Conservation (phyloP, 2,329 filamentous ascomycete genomes). For the Penicillium sp. region DNA sequence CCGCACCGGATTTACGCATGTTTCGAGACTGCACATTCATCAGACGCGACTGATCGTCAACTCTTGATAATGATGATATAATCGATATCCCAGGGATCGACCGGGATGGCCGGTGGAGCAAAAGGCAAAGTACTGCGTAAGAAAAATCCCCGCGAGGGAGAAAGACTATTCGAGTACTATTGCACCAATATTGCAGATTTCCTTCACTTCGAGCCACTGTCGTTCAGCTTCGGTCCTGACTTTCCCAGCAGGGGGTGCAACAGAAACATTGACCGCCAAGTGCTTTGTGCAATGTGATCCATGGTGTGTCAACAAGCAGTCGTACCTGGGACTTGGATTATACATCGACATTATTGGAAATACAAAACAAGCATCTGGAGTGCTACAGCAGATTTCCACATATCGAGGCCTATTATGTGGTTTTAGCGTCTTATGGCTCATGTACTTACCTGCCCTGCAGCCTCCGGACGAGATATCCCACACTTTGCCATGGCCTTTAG, state of each 20-base stretch:
- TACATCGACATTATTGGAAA: background rate
- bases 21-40: background rate
- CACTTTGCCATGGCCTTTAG: too few species aligned
- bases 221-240: background rate
- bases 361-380: background rate
- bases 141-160: background rate
- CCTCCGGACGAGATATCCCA: background rate
- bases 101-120: background rate
- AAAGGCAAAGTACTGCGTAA: background rate
- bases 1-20: too few species aligned
- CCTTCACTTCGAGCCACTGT: background rate
- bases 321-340: background rate
- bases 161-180: background rate
- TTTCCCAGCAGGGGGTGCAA: slow-evolving; percentile 5
- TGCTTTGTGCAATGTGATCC: slow-evolving; percentile 9
- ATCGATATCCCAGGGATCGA: background rate
- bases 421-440: slow-evolving; percentile 1
- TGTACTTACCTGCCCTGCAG: background rate
- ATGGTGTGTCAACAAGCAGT: background rate
- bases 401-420: background rate
- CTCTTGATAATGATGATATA: too few species aligned
- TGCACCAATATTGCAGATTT: background rate
- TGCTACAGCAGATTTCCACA: background rate
- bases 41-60: background rate
- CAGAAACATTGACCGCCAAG: slow-evolving; percentile 1